Percentiles rank a stretch among this genome's conserved stretches.
Evolutionary conservation across 768 basidiomycete genomes (phyloP).

Genomic region (Phanerochaete carnosa): DNA sequence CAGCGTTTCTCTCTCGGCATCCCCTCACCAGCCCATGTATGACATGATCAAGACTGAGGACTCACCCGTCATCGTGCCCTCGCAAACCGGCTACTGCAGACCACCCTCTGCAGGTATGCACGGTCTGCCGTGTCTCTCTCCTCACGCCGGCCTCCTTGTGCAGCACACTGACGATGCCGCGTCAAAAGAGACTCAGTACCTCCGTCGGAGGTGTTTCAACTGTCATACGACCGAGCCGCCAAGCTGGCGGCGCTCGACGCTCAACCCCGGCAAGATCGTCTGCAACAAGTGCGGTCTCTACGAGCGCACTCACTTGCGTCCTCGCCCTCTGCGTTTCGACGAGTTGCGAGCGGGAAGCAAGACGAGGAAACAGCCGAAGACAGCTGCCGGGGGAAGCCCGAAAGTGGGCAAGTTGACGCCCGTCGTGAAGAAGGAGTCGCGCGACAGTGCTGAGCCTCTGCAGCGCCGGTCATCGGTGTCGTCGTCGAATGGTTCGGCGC

Average conservation of each 20-base stretch:
- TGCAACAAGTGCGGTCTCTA: constrained; percentile 94
- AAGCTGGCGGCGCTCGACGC: constrained; percentile 82
- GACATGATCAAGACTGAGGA: constrained; percentile 69
- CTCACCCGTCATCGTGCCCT: constrained; percentile 59
- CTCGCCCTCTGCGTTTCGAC: constrained; percentile 82
- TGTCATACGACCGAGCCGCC: constrained; percentile 91
- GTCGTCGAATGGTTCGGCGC: constrained; percentile 51
- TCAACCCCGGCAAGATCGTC: constrained; percentile 86
- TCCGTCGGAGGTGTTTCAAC: constrained; percentile 85
- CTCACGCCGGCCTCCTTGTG: constrained; percentile 55
- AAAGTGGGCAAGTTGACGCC: constrained; percentile 32
- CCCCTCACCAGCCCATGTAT: constrained; percentile 45
- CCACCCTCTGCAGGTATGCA: constrained; percentile 29
- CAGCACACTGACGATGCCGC: constrained; percentile 91
- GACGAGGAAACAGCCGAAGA: constrained; percentile 55
- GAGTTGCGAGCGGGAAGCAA: constrained; percentile 87
- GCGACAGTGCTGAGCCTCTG: constrained; percentile 36
- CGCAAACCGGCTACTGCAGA: constrained; percentile 52
- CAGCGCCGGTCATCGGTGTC: constrained; percentile 64
- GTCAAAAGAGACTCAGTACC: constrained; percentile 87
- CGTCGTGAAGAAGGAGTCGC: constrained; percentile 63
- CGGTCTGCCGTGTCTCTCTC: constrained; percentile 36
- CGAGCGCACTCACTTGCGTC: constrained; percentile 82
- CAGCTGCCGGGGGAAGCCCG: constrained; percentile 19
- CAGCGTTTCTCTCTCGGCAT: constrained; percentile 27